Base-by-base conservation (phyloP, 768 basidiomycete genomes). In the Chalciporus piperatus region DNA sequence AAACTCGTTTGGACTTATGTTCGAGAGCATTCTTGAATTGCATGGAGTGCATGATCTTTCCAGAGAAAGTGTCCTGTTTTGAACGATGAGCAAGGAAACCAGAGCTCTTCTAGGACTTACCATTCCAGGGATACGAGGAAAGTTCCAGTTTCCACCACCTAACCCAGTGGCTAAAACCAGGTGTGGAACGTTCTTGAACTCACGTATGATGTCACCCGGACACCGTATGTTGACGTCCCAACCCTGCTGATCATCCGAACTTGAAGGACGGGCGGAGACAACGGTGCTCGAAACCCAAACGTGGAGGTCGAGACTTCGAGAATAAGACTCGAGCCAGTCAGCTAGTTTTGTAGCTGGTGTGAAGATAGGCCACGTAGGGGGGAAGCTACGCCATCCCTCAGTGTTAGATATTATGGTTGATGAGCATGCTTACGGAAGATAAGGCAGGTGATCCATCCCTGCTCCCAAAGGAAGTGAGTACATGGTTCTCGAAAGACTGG, bases 271-370 rank as follows among this genome's bases (percentile, higher is more conserved):
- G 8, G 74, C 64, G 11, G 58, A 66, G 8, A 54, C 58, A 13
- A 79, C 67, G 7, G 58, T 72, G 1, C 77, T 67, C 0, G 78
- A 76, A 0, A 75, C 79, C 85, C 83, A 85, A 12, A 82, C 76
- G 55, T 82, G 76, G 20, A 87, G 61, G 52, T 85, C 85, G 45
- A 84, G 69, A 1, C 73, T 63, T 10, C 77, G 71, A 0, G 77
- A 81, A 59, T 85, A 87, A 2, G 65, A 67, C 60, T 85, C 83
- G 5, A 85, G 69, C 79, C 81, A 86, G 52, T 78, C 77, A 8
- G 77, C 84, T 11, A 86, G 70, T 75, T 81, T 44, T 13, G 61
- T 63, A 4, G 78, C 76, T 0, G 80, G 75, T 0, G 74, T 68
- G 50, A 72, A 79, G 11, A 76, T 65, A 6, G 79, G 79, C 80